Base-by-base conservation (phyloP, 352 stramenopile genomes). In the Globisporangium solare region DNA sequence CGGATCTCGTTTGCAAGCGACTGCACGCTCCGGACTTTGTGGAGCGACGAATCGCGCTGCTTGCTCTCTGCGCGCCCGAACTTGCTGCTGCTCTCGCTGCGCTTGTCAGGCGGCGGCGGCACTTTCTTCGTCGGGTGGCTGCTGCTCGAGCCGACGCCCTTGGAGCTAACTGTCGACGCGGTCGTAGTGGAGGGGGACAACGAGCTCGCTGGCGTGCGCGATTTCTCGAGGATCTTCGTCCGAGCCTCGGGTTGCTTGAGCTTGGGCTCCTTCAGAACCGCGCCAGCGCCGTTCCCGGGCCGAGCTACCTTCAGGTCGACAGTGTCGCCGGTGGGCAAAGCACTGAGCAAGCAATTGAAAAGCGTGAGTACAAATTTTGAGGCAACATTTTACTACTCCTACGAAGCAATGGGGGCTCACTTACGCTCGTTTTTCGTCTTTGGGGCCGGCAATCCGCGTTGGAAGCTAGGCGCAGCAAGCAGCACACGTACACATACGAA, bases 1-100 rank as follows among this genome's bases (percentile, higher is more conserved):
- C 83, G 65, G 43, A 93, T 91, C 51, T 93, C 83, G 62, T 89
- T 88, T 20, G 83, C 83, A 15, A 93, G 59, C 15, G 80, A 88
- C 59, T 93, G 80, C 22, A 93, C 83, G 24, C 80, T 93, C n/a
- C 75, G 70, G 14, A 88, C 74, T 57, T 79, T 78, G 52, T 88
- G 76, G 11, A 89, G 54, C 2, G 73, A 76, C 17, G 62, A 51
- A 47, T 65, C 68, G 1, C 54, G 63, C n/a, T 66, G 56, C 56
- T 87, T 88, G 56, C 64, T 77, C 22, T 88, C 73, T 7, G 75
- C 67, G 20, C 66, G 51, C 17, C 20, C 51, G 57, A 55, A 47
- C 1, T 35, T 35, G 47, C 11, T 45, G 49, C n/a, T 52, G 43
- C 8, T 76, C 47, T 48, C 66, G 66, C 17, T 63, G 59, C 56